phyloP scores from a whole-genome alignment of 2,329 filamentous ascomycete species.

The Lecanicillium sp. region DNA sequence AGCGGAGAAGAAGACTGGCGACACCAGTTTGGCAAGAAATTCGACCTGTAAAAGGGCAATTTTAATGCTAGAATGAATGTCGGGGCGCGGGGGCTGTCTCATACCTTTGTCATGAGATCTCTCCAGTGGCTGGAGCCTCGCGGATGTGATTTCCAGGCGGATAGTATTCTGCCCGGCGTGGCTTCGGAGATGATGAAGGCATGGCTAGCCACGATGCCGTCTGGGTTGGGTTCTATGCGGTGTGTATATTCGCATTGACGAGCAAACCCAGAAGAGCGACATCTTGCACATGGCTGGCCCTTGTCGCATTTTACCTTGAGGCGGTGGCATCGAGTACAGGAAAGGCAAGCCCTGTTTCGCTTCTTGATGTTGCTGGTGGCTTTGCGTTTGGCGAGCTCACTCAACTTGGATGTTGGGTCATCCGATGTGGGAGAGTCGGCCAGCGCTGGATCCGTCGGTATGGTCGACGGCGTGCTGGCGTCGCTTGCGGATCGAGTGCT shows the following conservation, averaged over 20 bases:
- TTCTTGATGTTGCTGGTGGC: background rate
- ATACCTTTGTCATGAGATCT: background rate
- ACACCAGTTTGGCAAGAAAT: background rate
- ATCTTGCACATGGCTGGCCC: constrained; percentile 8
- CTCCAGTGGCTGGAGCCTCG: constrained; percentile 3
- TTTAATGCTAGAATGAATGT: too few species aligned
- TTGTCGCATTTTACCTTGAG: constrained; percentile 10
- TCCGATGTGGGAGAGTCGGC: too few species aligned
- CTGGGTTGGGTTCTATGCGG: background rate
- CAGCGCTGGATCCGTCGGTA: background rate
- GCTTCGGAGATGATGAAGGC: background rate
- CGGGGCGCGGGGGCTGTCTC: too few species aligned
- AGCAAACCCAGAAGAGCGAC: constrained; percentile 4
- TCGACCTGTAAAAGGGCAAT: background rate
- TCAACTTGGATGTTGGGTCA: too few species aligned
- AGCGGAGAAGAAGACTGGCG: background rate
- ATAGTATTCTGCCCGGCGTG: background rate
- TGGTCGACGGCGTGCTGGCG: background rate
- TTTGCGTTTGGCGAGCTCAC: too few species aligned
- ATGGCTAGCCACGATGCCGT: background rate
- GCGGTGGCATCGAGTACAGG: constrained; percentile 10
- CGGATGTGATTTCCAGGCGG: background rate
- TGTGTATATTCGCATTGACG: constrained; percentile 8
- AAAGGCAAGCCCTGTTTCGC: constrained; percentile 7
- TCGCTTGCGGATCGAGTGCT: background rate